Conservation (phyloP, 1,284 basidiomycete species). For the Ganoderma lucidum region DNA sequence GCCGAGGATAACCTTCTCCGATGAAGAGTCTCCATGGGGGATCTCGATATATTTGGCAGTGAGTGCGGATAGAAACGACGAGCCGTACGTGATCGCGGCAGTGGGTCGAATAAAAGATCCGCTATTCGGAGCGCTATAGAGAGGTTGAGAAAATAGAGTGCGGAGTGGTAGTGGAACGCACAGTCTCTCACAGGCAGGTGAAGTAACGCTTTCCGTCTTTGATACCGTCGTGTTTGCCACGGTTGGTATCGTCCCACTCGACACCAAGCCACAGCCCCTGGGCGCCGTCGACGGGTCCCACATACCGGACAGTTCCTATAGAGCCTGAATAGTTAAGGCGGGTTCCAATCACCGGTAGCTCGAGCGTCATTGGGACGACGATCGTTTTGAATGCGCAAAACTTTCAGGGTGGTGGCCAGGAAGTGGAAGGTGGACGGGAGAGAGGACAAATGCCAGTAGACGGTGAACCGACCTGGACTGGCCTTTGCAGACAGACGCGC, state of each 20-base stretch:
- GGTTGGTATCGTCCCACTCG: slow-evolving; percentile 89
- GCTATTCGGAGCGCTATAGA: slow-evolving; percentile 47
- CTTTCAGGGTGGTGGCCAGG: slow-evolving; percentile 12
- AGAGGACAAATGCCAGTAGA: neutral
- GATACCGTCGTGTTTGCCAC: slow-evolving; percentile 89
- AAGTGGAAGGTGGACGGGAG: neutral
- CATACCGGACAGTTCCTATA: slow-evolving; percentile 76
- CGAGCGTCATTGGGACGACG: slow-evolving; percentile 9
- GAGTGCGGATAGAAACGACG: slow-evolving; percentile 80
- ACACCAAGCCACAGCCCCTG: slow-evolving; percentile 88
- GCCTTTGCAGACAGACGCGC: neutral
- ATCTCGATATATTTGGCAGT: slow-evolving; percentile 77
- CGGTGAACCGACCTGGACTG: neutral
- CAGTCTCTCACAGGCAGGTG: slow-evolving; percentile 69
- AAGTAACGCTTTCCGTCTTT: slow-evolving; percentile 87
- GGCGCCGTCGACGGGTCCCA: slow-evolving; percentile 73
- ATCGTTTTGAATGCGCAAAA: neutral
- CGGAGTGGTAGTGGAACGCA: slow-evolving; percentile 20
- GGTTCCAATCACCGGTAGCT: slow-evolving; percentile 49
- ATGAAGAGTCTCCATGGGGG: slow-evolving; percentile 56
- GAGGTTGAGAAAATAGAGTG: slow-evolving; percentile 21
- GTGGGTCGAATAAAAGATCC: slow-evolving; percentile 82
- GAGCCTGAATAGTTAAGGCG: slow-evolving; percentile 60
- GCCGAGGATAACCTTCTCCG: slow-evolving; percentile 78
- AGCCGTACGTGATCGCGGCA: slow-evolving; percentile 65